Conservation (phyloP, 2,329 filamentous ascomycete species). For the Penicillium oxalicum region DNA sequence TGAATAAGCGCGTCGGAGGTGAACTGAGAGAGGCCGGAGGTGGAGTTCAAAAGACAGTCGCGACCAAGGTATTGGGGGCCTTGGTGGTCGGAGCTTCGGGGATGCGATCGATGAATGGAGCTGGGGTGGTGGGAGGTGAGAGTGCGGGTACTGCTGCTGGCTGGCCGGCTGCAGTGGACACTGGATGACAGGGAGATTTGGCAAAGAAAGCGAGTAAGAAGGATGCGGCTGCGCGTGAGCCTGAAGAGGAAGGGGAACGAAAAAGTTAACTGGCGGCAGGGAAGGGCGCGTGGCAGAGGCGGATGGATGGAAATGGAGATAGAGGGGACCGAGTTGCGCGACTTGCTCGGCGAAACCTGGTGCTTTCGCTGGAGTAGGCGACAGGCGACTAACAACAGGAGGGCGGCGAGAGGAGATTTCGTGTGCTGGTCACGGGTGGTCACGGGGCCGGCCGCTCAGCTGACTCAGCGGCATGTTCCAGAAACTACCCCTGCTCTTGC, state of each 20-base stretch:
- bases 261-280: constrained; percentile 22
- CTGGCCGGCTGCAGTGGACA: background rate
- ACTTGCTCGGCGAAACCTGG: constrained; percentile 35
- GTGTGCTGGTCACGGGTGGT: constrained; percentile 22
- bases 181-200: constrained; percentile 5
- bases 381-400: constrained; percentile 30
- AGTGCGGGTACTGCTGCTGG: constrained; percentile 15
- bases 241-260: constrained; percentile 10
- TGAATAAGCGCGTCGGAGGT: no score
- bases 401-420: constrained; percentile 32
- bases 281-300: constrained; percentile 28
- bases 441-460: constrained; percentile 12
- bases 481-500: background rate
- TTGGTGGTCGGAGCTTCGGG: constrained; percentile 20
- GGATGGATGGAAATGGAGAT: constrained; percentile 35
- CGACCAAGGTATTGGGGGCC: constrained; percentile 15
- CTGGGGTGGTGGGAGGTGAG: constrained; percentile 14
- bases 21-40: constrained; percentile 9
- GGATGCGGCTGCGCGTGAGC: constrained; percentile 16
- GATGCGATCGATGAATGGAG: constrained; percentile 23
- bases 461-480: constrained; percentile 22
- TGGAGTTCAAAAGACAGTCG: constrained; percentile 23
- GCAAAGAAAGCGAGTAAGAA: constrained; percentile 16
- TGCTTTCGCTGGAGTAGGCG: constrained; percentile 26
- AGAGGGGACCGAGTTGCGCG: constrained; percentile 36